These are phyloP conservation scores for Talaromyces sp. DNA, from an alignment of 2,329 filamentous ascomycete species.

Conservation along the genomic window DNA sequence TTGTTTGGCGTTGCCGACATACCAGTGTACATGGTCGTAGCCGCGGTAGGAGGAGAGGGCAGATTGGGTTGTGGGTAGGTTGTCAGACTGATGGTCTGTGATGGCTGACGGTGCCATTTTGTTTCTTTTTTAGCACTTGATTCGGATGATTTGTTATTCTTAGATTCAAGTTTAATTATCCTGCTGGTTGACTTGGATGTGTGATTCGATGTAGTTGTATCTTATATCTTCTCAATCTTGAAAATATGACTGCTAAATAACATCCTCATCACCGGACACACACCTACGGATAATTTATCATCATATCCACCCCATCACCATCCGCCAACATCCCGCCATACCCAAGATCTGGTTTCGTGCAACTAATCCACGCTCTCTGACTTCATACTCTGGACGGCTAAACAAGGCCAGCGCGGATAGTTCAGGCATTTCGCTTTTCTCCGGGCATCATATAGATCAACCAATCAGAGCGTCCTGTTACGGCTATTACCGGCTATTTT, in stretches of 20 bases:
- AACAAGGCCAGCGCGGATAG: conserved; percentile 10
- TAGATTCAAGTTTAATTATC: neutral
- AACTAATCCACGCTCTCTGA: neutral
- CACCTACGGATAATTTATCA: conserved; percentile 4
- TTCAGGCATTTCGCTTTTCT: conserved; percentile 1
- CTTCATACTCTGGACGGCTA: conserved; percentile 7
- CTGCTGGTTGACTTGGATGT: neutral
- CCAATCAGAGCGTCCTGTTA: neutral
- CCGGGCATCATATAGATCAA: neutral
- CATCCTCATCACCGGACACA: neutral
- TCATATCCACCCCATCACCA: neutral
- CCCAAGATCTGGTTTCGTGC: neutral
- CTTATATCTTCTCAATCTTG: neutral
- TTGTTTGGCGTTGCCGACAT: conserved; percentile 95
- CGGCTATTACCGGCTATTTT: neutral
- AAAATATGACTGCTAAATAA: conserved; percentile 2
- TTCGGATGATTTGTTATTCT: neutral
- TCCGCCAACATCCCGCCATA: conserved; percentile 14
- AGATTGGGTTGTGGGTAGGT: conserved; percentile 18
- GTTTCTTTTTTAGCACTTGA: neutral
- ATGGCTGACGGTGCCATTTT: conserved; percentile 21
- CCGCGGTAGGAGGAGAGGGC: conserved; percentile 58
- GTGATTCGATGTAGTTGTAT: neutral
- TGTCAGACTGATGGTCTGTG: conserved; percentile 12
- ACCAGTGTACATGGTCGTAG: conserved; percentile 94